phyloP scores from a whole-genome alignment of 176 grass and related monocot species.

The Bromus sterilis region DNA sequence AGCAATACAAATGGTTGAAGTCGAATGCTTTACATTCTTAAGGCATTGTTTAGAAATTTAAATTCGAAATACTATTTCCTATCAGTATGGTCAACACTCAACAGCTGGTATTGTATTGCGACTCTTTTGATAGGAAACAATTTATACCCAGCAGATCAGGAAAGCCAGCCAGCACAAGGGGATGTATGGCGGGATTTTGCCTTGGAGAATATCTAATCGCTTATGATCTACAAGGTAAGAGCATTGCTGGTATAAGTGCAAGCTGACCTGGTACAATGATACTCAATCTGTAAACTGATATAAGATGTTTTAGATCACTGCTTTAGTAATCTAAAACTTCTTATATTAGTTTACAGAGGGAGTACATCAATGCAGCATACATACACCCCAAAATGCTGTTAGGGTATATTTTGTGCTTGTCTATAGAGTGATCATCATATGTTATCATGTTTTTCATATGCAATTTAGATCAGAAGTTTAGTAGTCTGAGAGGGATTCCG shows the following conservation, averaged over 20 bases:
- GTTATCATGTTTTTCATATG: not conserved
- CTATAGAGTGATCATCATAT: not conserved
- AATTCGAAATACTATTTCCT: not conserved
- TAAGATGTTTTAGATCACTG: too few relatives aligned
- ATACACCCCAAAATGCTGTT: not conserved
- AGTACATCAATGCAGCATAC: not conserved
- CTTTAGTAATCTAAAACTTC: too few relatives aligned
- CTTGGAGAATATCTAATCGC: conserved; percentile 73
- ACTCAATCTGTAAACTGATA: too few relatives aligned
- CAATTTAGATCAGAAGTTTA: not conserved
- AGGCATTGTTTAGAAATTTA: not conserved
- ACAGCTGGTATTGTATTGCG: not conserved
- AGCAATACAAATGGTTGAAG: not conserved
- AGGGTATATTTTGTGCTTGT: not conserved
- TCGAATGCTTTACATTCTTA: not conserved
- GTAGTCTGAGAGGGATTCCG: not conserved
- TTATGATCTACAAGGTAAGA: conserved; percentile 32
- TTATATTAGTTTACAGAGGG: too few relatives aligned
- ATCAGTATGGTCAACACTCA: not conserved
- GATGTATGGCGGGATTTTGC: conserved; percentile 80
- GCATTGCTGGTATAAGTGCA: not conserved
- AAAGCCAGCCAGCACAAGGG: conserved; percentile 62
- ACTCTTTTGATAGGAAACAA: not conserved
- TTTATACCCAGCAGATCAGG: conserved; percentile 47
- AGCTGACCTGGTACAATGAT: not conserved